These are phyloP conservation scores for Penicillium soppii DNA, from an alignment of 495 filamentous ascomycete genomes.

Conservation along the genomic window DNA sequence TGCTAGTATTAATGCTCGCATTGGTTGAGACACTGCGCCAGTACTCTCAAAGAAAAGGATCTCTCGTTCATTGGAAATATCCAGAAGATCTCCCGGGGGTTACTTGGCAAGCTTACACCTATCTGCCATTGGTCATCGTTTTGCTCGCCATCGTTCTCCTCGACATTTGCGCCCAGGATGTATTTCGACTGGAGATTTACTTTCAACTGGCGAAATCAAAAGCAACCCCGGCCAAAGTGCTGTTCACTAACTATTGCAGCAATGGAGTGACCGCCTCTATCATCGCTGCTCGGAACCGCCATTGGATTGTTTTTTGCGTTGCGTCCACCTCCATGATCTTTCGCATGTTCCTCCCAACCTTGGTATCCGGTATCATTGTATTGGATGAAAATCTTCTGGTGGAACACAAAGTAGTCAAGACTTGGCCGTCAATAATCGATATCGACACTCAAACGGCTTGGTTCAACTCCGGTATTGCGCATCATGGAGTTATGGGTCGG, in stretches of 20 bases:
- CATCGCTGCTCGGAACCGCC: not conserved
- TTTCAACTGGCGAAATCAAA: not conserved
- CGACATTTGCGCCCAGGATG: not conserved
- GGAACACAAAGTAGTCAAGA: not conserved
- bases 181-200: not conserved
- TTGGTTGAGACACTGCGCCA: not conserved
- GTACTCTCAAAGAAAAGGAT: not conserved
- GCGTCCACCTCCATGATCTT: not conserved
- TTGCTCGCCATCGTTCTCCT: not conserved
- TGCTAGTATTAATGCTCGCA: not conserved
- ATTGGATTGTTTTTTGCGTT: not conserved
- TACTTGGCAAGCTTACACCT: not conserved
- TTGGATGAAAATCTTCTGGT: not conserved
- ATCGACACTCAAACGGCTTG: not conserved
- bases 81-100: not conserved
- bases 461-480: not conserved
- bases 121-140: not conserved
- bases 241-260: not conserved
- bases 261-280: not conserved
- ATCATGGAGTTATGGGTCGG: not conserved
- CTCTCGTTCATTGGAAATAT: not conserved
- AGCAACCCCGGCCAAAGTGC: not conserved
- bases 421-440: not conserved
- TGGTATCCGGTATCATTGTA: not conserved
- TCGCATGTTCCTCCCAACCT: not conserved